phyloP scores from a whole-genome alignment of 176 grass and related monocot species.

The Cenchrus fungigraminus region DNA sequence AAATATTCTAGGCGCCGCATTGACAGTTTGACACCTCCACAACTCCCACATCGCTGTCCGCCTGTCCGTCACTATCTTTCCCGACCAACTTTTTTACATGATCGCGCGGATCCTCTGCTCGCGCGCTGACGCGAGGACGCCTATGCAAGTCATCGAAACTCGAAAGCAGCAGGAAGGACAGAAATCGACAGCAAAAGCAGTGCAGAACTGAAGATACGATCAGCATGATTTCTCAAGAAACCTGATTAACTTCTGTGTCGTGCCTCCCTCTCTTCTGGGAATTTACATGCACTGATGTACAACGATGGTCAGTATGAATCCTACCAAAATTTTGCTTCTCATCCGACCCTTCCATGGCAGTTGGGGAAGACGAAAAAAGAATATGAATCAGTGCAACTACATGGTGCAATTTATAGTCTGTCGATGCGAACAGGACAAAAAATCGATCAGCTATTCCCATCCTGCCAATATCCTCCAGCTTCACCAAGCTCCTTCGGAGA shows the following conservation, averaged over 20 bases:
- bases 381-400: conserved; percentile 41
- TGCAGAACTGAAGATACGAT: not conserved
- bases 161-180: not conserved
- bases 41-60: too few relatives aligned
- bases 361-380: conserved; percentile 33
- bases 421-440: conserved; percentile 38
- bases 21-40: too few relatives aligned
- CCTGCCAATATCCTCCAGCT: conserved; percentile 32
- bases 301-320: conserved; percentile 10
- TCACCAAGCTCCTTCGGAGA: conserved; percentile 46
- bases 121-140: not conserved
- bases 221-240: not conserved
- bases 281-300: conserved; percentile 60
- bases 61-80: not conserved
- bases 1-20: too few relatives aligned
- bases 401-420: conserved; percentile 15
- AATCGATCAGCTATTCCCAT: not conserved
- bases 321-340: conserved; percentile 56
- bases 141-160: not conserved
- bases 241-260: conserved; percentile 4
- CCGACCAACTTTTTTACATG: not conserved
- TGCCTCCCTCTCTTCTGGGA: conserved; percentile 34
- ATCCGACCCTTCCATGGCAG: conserved; percentile 17
- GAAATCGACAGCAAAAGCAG: not conserved
- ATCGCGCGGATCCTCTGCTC: not conserved